Percentiles rank a stretch among this genome's conserved stretches.
Evolutionary conservation across 805 yeast species (phyloP).

Genomic region (Schwanniomyces sp.): DNA sequence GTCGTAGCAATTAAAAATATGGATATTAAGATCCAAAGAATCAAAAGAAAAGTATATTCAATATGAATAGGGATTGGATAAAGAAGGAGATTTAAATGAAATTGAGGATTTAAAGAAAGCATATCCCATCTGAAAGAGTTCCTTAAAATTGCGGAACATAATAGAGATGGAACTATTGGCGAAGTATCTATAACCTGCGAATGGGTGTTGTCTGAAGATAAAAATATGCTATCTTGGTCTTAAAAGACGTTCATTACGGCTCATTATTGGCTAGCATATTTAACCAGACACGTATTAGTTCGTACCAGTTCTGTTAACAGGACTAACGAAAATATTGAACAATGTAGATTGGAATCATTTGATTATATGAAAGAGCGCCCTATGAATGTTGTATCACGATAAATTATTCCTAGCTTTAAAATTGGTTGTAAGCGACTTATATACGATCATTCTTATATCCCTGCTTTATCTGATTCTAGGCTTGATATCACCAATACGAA

Average conservation of each 20-base stretch:
- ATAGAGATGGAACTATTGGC: not conserved
- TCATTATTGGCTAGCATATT: slow-evolving; percentile 2
- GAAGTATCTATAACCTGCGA: not conserved
- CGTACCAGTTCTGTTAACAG: not conserved
- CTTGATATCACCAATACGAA: slow-evolving; percentile 20
- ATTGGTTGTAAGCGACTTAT: slow-evolving; percentile 43
- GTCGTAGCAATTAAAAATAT: not conserved
- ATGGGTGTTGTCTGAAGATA: not conserved
- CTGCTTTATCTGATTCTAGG: slow-evolving; percentile 30
- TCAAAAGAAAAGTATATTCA: not conserved
- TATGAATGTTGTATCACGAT: slow-evolving; percentile 29
- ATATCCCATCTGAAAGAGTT: too few relatives aligned
- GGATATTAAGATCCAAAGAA: not conserved
- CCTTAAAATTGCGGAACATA: not conserved
- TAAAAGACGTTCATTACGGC: not conserved
- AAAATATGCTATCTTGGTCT: not conserved
- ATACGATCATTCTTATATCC: slow-evolving; percentile 36
- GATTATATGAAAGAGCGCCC: slow-evolving; percentile 32
- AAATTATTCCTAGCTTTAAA: slow-evolving; percentile 35
- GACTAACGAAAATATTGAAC: slow-evolving; percentile 1
- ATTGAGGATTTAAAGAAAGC: too few relatives aligned
- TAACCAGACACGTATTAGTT: not conserved
- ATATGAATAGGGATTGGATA: too few relatives aligned
- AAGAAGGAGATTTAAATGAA: too few relatives aligned
- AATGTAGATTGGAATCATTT: slow-evolving; percentile 9